A percentile compares a stretch with the other conserved stretches of the same genome.
Conservation (phyloP, 164 flowering plant species). For the Houttuynia cordata region DNA sequence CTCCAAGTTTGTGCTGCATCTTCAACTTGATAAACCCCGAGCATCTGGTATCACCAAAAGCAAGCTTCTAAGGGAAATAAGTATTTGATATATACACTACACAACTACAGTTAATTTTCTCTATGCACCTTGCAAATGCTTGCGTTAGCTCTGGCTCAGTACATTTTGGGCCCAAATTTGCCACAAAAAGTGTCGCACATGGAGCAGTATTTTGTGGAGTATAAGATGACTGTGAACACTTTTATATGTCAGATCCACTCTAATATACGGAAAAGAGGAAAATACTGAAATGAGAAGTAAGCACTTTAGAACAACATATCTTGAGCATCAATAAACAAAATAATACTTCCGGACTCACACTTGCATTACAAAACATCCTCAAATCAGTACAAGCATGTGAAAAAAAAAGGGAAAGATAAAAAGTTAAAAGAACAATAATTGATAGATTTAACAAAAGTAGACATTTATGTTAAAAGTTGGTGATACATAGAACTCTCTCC, state of each 20-base stretch:
- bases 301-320: background rate
- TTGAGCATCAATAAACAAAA: no score
- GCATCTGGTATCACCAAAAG: constrained; percentile 30
- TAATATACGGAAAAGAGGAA: background rate
- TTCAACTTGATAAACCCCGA: constrained; percentile 80
- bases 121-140: constrained; percentile 66
- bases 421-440: no score
- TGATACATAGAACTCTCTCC: no score
- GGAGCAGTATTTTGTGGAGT: constrained; percentile 34
- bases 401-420: no score
- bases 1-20: constrained; percentile 76
- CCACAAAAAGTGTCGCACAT: constrained; percentile 95
- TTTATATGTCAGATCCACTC: background rate
- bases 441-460: no score
- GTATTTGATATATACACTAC: background rate
- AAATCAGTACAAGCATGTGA: no score
- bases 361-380: no score
- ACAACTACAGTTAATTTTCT: constrained; percentile 1
- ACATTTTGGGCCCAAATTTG: constrained; percentile 73
- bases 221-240: constrained; percentile 18
- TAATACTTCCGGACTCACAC: no score
- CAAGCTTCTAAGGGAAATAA: background rate
- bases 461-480: no score
- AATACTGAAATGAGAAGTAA: background rate
- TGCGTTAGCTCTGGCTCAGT: constrained; percentile 72